Conservation (phyloP, 139 green algal species). For the Chlorella sp. region DNA sequence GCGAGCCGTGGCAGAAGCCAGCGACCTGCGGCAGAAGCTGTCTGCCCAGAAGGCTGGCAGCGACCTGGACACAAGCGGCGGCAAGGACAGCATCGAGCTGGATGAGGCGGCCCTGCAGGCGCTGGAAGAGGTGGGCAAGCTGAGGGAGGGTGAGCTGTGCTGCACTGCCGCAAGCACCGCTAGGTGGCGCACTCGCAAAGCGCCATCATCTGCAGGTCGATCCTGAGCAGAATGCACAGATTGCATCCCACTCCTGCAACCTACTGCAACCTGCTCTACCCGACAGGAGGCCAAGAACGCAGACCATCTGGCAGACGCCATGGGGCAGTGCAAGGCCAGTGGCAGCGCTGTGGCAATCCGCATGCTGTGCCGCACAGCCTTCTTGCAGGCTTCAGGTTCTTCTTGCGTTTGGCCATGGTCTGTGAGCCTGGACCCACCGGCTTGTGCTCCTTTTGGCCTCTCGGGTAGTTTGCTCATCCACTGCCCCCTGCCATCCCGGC, state of each 20-base stretch:
- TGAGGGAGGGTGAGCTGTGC: no score
- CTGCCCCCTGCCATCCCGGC: no score
- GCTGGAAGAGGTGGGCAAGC: not conserved
- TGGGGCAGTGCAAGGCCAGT: slow-evolving; percentile 6
- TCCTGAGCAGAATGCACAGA: no score
- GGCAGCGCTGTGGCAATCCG: not conserved
- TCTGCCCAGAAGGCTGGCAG: no score
- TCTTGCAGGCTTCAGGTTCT: no score
- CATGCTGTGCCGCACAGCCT: not conserved
- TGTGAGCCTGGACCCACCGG: no score
- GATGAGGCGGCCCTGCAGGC: not conserved
- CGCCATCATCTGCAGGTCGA: no score
- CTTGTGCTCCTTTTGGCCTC: no score
- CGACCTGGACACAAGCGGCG: not conserved
- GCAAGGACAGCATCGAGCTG: not conserved
- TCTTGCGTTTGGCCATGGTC: no score
- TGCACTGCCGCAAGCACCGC: not conserved
- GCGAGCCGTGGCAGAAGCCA: not conserved
- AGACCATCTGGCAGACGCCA: not conserved
- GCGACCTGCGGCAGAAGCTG: not conserved
- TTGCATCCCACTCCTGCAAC: no score
- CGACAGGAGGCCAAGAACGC: not conserved
- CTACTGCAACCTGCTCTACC: no score
- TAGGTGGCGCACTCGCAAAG: not conserved
- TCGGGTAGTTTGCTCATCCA: no score